A percentile compares a stretch with the other conserved stretches of the same genome.
phyloP scores from a whole-genome alignment of 1,139 yeast species.

The Saccharomyces hybrid region DNA sequence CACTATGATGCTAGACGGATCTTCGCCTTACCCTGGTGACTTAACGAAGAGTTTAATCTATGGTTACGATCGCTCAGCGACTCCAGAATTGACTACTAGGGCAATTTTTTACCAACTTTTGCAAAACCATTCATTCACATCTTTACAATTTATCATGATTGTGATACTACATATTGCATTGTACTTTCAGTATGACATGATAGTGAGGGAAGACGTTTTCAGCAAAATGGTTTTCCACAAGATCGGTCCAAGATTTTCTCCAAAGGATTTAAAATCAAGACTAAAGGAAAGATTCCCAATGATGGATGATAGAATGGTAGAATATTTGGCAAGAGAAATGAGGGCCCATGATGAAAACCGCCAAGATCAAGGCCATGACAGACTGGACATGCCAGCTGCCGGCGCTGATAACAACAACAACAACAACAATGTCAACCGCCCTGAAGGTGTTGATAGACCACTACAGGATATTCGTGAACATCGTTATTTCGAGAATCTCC shows the following conservation, averaged over 20 bases:
- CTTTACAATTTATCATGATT: slow-evolving; percentile 29
- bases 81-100: slow-evolving; percentile 4
- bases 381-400: slow-evolving; percentile 1
- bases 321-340: slow-evolving; percentile 25
- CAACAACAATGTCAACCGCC: not conserved
- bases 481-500: not conserved
- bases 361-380: slow-evolving; percentile 2
- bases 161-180: slow-evolving; percentile 41
- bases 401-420: slow-evolving; percentile 7
- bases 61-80: slow-evolving; percentile 36
- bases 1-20: slow-evolving; percentile 50
- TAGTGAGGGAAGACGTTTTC: slow-evolving; percentile 63
- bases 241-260: slow-evolving; percentile 51
- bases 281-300: slow-evolving; percentile 25
- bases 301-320: slow-evolving; percentile 27
- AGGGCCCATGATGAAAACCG: slow-evolving; percentile 9
- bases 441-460: not conserved
- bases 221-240: slow-evolving; percentile 45
- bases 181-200: slow-evolving; percentile 62
- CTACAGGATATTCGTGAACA: not conserved
- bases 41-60: slow-evolving; percentile 40
- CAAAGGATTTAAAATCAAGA: slow-evolving; percentile 25
- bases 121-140: slow-evolving; percentile 21
- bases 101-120: slow-evolving; percentile 14
- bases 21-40: slow-evolving; percentile 37